Base-by-base conservation (phyloP, 129 eudicot genomes). In the Daucus carota region DNA sequence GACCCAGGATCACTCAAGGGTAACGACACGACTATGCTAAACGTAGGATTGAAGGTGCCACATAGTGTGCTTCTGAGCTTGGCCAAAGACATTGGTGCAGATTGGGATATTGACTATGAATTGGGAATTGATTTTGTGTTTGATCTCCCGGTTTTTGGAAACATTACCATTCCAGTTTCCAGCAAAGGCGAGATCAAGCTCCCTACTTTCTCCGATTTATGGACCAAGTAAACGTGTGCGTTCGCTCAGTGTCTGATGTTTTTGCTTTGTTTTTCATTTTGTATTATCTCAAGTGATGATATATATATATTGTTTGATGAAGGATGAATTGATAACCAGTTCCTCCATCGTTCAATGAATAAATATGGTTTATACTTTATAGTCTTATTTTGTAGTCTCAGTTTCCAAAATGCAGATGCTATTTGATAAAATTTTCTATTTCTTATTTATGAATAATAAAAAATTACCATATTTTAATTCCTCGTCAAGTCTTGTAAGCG, bases 81-180 rank as follows among this genome's bases (percentile, higher is more conserved):
- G 36, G 81, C 73, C 22, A 88, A 60, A 70, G 98, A 93, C 79
- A 83, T 93, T 17, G 93, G 87, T 43, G 83, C 85, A 6, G 98
- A 90, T 75, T 90, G 96, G 98, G 98, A 93, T 81, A 86, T 93
- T n/a, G 98, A 93, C 41, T 93, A 93, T 26, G 82, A 90, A 1
- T 16, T 93, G 17, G 85, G 78, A 45, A 70, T 70, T 26, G 41
- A 8, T 26, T 89, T 93, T 0, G 47, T 81, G 1, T 73, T 93
- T 18, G 98, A 93, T 75, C 95, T 93, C 42, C 98, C 98, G 8
- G 60, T 93, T 12, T 12, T 93, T 11, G 98, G 98, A 9, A 88
- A 87, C 75, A 10, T 90, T 13, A 84, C 81, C 34, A 88, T 93
- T 46, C 98, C 96, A 9, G 59, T 93, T 3, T 62, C 82, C 32